phyloP scores from a whole-genome alignment of 2,329 filamentous ascomycete species.

The Lojkania enalia region DNA sequence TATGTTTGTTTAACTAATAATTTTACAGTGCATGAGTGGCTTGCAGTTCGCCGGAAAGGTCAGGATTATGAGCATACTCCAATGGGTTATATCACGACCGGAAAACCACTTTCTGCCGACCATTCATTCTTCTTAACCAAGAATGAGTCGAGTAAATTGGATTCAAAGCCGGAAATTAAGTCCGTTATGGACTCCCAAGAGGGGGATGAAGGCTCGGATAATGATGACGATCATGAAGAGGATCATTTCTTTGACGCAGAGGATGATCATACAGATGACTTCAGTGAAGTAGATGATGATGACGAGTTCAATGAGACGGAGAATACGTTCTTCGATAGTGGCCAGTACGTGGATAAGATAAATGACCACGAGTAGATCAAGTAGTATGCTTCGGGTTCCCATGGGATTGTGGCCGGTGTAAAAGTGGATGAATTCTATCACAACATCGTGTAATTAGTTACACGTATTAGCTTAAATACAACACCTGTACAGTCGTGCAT shows the following conservation, averaged over 20 bases:
- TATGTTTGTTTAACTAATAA: conserved; percentile 42
- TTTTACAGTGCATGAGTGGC: conserved; percentile 65
- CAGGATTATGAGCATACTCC: conserved; percentile 63
- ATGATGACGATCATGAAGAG: no score
- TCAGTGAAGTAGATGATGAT: conserved; percentile 6
- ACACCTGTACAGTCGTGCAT: no score
- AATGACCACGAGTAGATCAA: neutral
- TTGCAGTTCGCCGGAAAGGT: conserved; percentile 57
- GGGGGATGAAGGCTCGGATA: no score
- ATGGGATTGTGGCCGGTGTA: no score
- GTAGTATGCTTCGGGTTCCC: no score
- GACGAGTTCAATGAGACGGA: conserved; percentile 7
- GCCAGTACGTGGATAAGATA: conserved; percentile 5
- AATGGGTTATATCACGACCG: conserved; percentile 61
- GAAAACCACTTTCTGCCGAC: conserved; percentile 51
- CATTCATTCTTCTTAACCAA: conserved; percentile 60
- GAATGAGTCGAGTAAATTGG: no score
- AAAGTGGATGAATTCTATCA: no score
- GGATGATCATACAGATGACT: conserved; percentile 2
- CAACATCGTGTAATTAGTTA: no score
- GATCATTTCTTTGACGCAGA: conserved; percentile 13
- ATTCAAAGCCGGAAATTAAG: no score
- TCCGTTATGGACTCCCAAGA: no score
- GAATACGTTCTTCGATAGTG: conserved; percentile 13
- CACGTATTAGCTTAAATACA: no score